phyloP scores from a whole-genome alignment of 192 early-diverging fungal genomes.

The Gigaspora rosea region DNA sequence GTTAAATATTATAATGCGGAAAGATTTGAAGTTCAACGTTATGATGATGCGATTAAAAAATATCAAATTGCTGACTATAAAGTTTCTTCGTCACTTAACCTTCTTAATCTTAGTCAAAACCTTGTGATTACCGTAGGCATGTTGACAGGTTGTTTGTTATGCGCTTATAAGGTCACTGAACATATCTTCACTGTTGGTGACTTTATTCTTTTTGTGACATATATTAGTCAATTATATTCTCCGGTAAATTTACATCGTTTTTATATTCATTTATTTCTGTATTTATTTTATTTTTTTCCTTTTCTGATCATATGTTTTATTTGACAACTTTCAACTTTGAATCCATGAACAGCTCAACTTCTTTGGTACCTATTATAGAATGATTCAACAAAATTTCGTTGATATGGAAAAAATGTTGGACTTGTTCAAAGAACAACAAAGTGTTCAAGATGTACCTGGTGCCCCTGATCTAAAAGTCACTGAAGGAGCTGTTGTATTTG shows the following conservation, averaged over 20 bases:
- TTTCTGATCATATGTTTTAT: neutral
- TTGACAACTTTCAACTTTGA: neutral
- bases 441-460: slow-evolving; percentile 66
- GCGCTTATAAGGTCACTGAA: slow-evolving; percentile 78
- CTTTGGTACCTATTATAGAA: slow-evolving; percentile 94
- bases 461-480: slow-evolving; percentile 59
- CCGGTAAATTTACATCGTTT: slow-evolving; percentile 79
- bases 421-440: slow-evolving; percentile 67
- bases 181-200: slow-evolving; percentile 75
- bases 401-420: slow-evolving; percentile 99
- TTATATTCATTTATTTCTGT: neutral
- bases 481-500: slow-evolving; percentile 68
- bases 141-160: slow-evolving; percentile 77
- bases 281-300: neutral
- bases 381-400: slow-evolving; percentile 89
- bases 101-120: slow-evolving; percentile 89
- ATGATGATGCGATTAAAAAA: slow-evolving; percentile 70
- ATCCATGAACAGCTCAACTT: slow-evolving; percentile 60
- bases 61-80: slow-evolving; percentile 89
- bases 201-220: slow-evolving; percentile 87
- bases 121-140: slow-evolving; percentile 85
- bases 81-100: slow-evolving; percentile 67
- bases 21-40: slow-evolving; percentile 80
- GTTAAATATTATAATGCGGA: slow-evolving; percentile 98
- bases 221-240: slow-evolving; percentile 86